Evolutionary conservation across 352 stramenopile species (phyloP).

Genomic region (Aphanomyces stellatus): DNA sequence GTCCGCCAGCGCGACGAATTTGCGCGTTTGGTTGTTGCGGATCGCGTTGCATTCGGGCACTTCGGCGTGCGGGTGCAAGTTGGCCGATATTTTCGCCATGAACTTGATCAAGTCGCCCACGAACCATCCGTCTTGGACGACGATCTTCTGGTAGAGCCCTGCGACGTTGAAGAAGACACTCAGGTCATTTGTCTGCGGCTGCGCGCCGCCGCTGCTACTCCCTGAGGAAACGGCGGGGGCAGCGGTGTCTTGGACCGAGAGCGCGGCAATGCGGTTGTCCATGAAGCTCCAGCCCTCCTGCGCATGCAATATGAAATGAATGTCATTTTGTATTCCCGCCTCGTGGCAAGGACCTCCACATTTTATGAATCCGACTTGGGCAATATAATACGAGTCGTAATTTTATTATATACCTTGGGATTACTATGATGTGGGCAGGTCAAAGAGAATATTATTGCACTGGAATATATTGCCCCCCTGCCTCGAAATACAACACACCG

Average conservation of each 20-base stretch:
- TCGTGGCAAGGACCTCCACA: neutral
- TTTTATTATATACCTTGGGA: too few relatives aligned
- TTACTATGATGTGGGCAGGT: too few relatives aligned
- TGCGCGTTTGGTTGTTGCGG: slow-evolving; percentile 42
- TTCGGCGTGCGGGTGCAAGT: slow-evolving; percentile 37
- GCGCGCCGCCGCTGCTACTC: neutral
- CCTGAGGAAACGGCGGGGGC: neutral
- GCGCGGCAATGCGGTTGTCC: too few relatives aligned
- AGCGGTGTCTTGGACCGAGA: neutral
- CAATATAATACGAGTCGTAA: too few relatives aligned
- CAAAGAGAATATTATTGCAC: too few relatives aligned
- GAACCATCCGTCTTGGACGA: slow-evolving; percentile 8
- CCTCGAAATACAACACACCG: too few relatives aligned
- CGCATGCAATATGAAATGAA: too few relatives aligned
- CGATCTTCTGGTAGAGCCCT: slow-evolving; percentile 16
- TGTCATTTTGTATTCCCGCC: neutral
- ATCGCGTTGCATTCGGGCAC: slow-evolving; percentile 70
- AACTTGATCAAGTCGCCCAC: slow-evolving; percentile 14
- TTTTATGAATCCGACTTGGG: neutral
- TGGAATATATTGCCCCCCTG: neutral
- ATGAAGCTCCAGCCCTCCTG: too few relatives aligned
- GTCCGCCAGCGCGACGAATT: slow-evolving; percentile 22
- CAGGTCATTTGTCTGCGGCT: neutral
- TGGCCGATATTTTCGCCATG: slow-evolving; percentile 14
- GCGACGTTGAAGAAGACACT: slow-evolving; percentile 21